Conservation (phyloP, 345 rosid species). For the Acer campestre region DNA sequence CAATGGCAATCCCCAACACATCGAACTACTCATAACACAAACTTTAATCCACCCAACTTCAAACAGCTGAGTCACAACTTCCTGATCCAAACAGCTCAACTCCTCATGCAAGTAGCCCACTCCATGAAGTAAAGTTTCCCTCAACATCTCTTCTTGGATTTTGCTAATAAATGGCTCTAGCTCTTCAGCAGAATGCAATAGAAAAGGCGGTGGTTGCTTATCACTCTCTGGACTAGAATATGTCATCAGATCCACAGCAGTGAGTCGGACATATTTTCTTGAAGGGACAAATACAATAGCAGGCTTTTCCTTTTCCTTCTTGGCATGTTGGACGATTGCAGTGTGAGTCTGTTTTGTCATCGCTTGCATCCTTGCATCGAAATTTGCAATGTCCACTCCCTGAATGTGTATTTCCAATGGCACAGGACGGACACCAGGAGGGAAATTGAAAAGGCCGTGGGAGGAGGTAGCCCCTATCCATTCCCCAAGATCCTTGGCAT, state of each 20-base stretch:
- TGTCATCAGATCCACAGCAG: conserved; percentile 91
- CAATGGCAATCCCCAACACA: conserved; percentile 89
- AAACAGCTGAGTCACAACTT: conserved; percentile 73
- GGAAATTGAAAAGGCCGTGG: conserved; percentile 89
- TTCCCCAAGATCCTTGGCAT: conserved; percentile 96
- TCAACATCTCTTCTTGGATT: conserved; percentile 69
- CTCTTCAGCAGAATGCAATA: conserved; percentile 54
- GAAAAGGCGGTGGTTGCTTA: conserved; percentile 52
- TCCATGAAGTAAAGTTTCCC: conserved; percentile 65
- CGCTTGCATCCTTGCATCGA: conserved; percentile 96
- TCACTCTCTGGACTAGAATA: conserved; percentile 66
- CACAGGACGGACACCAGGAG: conserved; percentile 91
- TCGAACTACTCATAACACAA: conserved; percentile 91
- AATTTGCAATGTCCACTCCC: conserved; percentile 85
- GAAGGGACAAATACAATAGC: conserved; percentile 92
- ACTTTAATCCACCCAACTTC: conserved; percentile 91
- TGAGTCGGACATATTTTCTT: conserved; percentile 78
- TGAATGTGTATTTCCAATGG: conserved; percentile 94
- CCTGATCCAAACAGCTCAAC: conserved; percentile 75
- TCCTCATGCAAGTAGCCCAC: conserved; percentile 96
- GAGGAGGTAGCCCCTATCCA: conserved; percentile 90
- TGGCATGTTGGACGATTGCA: conserved; percentile 80
- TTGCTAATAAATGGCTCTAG: conserved; percentile 54
- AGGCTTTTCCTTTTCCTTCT: conserved; percentile 57
- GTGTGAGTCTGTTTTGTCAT: conserved; percentile 92